Evolutionary conservation across 495 filamentous ascomycete species (phyloP).

Genomic region (Penicillium nucicola): DNA sequence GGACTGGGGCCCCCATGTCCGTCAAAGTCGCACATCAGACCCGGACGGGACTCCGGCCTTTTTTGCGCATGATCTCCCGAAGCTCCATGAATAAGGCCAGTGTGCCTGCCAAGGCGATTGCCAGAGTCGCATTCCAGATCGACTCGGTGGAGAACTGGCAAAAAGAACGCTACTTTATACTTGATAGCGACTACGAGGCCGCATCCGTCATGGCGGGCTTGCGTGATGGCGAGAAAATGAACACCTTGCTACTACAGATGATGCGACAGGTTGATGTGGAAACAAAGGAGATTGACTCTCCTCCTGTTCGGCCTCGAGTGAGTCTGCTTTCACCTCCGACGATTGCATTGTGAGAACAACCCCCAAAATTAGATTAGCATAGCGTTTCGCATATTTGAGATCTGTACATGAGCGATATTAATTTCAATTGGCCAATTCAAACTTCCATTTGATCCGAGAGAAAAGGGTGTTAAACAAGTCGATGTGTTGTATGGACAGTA

Average conservation of each 20-base stretch:
- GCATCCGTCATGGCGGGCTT: conserved; percentile 36
- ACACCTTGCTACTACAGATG: conserved; percentile 28
- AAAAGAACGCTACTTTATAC: conserved; percentile 39
- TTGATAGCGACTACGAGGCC: conserved; percentile 39
- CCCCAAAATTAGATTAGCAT: not conserved
- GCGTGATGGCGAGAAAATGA: conserved; percentile 29
- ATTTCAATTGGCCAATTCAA: not conserved
- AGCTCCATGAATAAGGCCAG: conserved; percentile 39
- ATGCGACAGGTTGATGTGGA: conserved; percentile 34
- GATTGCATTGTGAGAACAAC: not conserved
- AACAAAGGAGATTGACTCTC: conserved; percentile 28
- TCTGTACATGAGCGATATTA: conserved; percentile 2
- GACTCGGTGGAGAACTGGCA: conserved; percentile 31
- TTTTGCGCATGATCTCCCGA: conserved; percentile 38
- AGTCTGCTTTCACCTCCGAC: conserved; percentile 1
- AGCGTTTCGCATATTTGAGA: conserved; percentile 4
- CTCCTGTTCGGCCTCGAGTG: conserved; percentile 12
- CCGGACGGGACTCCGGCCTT: conserved; percentile 34
- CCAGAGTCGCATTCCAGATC: conserved; percentile 39
- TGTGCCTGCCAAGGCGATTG: conserved; percentile 40
- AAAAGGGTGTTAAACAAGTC: no score
- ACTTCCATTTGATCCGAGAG: no score
- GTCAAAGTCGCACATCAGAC: conserved; percentile 36
- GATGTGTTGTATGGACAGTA: no score
- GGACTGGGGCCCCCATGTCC: conserved; percentile 28